Evolutionary conservation across 2,329 filamentous ascomycete genomes (phyloP).

Genomic region (Mycocentrospora acerina): DNA sequence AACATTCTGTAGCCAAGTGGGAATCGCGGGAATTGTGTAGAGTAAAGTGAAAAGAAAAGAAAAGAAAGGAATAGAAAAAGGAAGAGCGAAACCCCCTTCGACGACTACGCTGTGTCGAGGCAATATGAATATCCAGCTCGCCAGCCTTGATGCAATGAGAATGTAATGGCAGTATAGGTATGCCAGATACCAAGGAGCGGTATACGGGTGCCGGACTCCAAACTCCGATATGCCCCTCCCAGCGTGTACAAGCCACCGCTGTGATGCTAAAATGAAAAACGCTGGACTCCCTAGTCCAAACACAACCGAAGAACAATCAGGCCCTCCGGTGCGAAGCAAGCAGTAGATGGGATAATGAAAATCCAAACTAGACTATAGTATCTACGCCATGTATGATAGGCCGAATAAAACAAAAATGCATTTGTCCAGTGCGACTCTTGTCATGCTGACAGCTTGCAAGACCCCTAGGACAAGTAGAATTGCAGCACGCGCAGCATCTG

Average conservation of each 20-base stretch:
- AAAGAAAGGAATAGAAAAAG: conserved; percentile 5
- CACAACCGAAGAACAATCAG: no score
- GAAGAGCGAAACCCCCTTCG: no score
- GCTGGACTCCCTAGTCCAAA: no score
- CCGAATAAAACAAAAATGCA: no score
- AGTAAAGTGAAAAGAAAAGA: conserved; percentile 7
- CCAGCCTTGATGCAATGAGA: conserved; percentile 8
- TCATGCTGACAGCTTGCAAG: background rate
- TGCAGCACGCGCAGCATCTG: no score
- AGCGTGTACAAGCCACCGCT: background rate
- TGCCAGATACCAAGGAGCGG: conserved; percentile 11
- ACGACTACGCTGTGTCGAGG: no score
- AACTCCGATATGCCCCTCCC: background rate
- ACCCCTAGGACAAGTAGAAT: background rate
- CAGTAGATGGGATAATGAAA: no score
- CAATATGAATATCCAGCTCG: conserved; percentile 7
- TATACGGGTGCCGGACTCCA: background rate
- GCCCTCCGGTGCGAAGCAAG: no score
- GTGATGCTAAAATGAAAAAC: no score
- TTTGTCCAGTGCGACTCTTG: no score
- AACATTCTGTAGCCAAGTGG: conserved; percentile 21
- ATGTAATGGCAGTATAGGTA: conserved; percentile 8
- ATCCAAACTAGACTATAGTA: no score
- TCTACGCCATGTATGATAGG: no score
- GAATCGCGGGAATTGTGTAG: conserved; percentile 8